These are phyloP conservation scores for Diplodia scrobiculata DNA, from an alignment of 2,329 filamentous ascomycete genomes.

Conservation along the genomic window DNA sequence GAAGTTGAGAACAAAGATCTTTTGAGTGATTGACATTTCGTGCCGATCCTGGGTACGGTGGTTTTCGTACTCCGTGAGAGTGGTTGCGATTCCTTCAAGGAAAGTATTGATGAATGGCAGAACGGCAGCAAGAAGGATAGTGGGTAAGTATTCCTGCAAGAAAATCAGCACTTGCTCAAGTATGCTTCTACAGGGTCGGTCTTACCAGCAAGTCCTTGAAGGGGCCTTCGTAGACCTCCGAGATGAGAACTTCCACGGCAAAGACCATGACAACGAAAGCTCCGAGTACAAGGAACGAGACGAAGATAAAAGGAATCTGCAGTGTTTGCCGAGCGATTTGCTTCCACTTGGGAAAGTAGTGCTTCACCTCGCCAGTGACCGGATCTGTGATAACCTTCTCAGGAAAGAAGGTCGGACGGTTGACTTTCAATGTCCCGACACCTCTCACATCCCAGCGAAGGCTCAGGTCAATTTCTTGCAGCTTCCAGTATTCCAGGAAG, in stretches of 20 bases:
- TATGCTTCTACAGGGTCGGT: background rate
- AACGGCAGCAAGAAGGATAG: constrained; percentile 38
- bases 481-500: constrained; percentile 44
- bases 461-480: constrained; percentile 39
- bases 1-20: constrained; percentile 42
- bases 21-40: constrained; percentile 42
- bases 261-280: constrained; percentile 39
- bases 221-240: constrained; percentile 41
- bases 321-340: constrained; percentile 38
- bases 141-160: constrained; percentile 40
- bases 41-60: constrained; percentile 40
- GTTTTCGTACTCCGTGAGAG: constrained; percentile 42
- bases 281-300: constrained; percentile 38
- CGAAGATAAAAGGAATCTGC: constrained; percentile 39
- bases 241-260: constrained; percentile 40
- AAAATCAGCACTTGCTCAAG: constrained; percentile 27
- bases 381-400: constrained; percentile 37
- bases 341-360: constrained; percentile 41
- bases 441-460: constrained; percentile 42
- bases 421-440: constrained; percentile 38
- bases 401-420: constrained; percentile 38
- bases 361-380: constrained; percentile 35
- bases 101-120: constrained; percentile 39
- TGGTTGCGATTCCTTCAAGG: constrained; percentile 37
- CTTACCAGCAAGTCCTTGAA: constrained; percentile 39